Evolutionary conservation across 1,139 yeast genomes (phyloP), one percentile per base, ranked within the genome.

Genomic region (Spencermartinsiella ligniputridi): DNA sequence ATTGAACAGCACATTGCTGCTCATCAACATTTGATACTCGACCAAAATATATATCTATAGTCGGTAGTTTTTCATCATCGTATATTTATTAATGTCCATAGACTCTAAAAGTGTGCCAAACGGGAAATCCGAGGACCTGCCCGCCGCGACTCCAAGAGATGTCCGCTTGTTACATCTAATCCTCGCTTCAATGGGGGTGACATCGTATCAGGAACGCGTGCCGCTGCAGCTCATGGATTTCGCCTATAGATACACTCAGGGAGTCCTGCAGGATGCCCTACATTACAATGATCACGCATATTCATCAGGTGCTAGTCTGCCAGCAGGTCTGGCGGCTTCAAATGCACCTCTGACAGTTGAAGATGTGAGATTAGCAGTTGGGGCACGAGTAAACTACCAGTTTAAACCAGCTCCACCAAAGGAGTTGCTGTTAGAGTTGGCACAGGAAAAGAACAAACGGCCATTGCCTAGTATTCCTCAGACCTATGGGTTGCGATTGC

Each of bases 351-450:
- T 90, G 16, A 78, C 88, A 13, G 86, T 94, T 3, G 97, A 94
- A 52, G 98, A 94, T 60, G 76, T 92, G 41, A 75, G 97, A 53
- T 72, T 92, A 53, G 97, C 97, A 0, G 88, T 92, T 20, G 95
- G 95, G 1, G 94, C 98, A 0, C 73, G 96, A 47, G 87, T 95
- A 16, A 89, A 87, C 62, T 88, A 89, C 62, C 97, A 92, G 64
- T 92, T 92, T 72, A 89, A 88, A 63, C 97, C 97, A 1, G 83
- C 94, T 0, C 96, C 96, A 4, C 96, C 96, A 2, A 92, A 92
- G 64, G 97, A 92, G 62, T 71, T 92, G 56, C 67, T 92, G 53
- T 70, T 92, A 62, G 96, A 92, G 64, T 71, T 92, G 56, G 98
- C 98, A 0, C 85, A 83, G 30, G 98, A 94, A 61, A 74, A 96